Base-by-base conservation (phyloP, 78 protist species). In the slime mould (Dictyostelium discoideum) region DNA sequence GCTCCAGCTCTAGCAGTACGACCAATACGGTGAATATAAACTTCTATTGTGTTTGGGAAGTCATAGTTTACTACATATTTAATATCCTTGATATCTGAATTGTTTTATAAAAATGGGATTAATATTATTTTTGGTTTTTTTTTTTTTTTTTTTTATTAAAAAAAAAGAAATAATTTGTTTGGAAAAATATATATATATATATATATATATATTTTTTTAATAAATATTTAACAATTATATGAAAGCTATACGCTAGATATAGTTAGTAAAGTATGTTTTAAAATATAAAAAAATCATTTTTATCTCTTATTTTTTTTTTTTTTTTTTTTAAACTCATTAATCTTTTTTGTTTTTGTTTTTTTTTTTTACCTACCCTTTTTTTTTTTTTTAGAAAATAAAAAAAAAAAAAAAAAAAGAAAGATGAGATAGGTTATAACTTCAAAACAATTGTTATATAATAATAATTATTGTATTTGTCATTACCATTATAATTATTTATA, bases 1-100 rank as follows among this genome's bases (percentile, higher is more conserved):
- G 97, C 96, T n/a, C 99, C 99, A 10, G 98, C 99, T 60, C 99
- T 96, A 20, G 99, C 99, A 2, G 99, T 99, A 22, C 99, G 96
- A 67, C 99, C 99, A 93, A 99, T 99, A 87, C 99, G 98, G 86
- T 96, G 97, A 37, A 96, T 67, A 67, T 96, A 96, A 3, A 77
- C 42, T 42, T 96, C 96, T 10, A 93, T 87, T 1, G 85, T 85
- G 13, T 78, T 85, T 37, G 97, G 97, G 94, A 96, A 92, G 44
- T 96, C 97, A 40, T 79, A 96, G 73, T 96, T 96, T 54, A 96
- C 54, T 14, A 96, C 97, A 79, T 79, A 92, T 78, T 87, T 84
- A 29, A 96, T 96, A 82, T 96, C 97, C 24, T 96, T 90, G 29
- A 95, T 84, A 95, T 84, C 96, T 84, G 63, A 63, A 14, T 18